Evolutionary conservation across 768 basidiomycete species (phyloP).

Genomic region (Rickenella mellea): DNA sequence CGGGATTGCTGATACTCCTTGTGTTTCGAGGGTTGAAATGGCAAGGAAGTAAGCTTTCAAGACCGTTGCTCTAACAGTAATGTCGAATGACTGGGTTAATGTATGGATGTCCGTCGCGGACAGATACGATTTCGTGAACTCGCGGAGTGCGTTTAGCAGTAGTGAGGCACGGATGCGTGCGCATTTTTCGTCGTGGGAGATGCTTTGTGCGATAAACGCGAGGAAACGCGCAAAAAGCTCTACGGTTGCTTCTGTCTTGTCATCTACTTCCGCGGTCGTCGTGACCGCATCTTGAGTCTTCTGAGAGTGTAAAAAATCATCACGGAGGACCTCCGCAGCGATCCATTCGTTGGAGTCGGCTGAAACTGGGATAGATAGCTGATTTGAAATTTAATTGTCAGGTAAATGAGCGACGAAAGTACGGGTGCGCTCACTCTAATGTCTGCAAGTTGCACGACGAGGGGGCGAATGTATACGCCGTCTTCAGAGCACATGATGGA

Average conservation of each 20-base stretch:
- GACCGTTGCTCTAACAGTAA: slow-evolving; percentile 67
- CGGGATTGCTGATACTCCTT: slow-evolving; percentile 46
- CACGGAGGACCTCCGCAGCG: slow-evolving; percentile 81
- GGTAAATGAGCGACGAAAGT: not conserved
- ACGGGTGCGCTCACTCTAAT: slow-evolving; percentile 20
- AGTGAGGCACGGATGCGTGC: slow-evolving; percentile 48
- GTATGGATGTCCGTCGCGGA: slow-evolving; percentile 70
- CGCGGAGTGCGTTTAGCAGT: slow-evolving; percentile 63
- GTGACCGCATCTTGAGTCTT: slow-evolving; percentile 48
- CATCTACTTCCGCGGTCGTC: slow-evolving; percentile 40
- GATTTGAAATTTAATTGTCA: slow-evolving; percentile 2
- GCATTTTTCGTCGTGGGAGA: slow-evolving; percentile 46
- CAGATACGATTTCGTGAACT: slow-evolving; percentile 75
- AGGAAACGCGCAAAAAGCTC: slow-evolving; percentile 82
- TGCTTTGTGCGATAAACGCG: slow-evolving; percentile 57
- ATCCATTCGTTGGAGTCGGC: slow-evolving; percentile 83
- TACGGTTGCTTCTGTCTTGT: slow-evolving; percentile 54
- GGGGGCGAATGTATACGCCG: slow-evolving; percentile 17
- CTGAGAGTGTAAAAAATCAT: slow-evolving; percentile 72
- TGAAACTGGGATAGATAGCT: slow-evolving; percentile 85
- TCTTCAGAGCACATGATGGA: slow-evolving; percentile 5
- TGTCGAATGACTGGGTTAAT: slow-evolving; percentile 64
- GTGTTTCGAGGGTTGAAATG: slow-evolving; percentile 55
- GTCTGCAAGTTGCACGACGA: slow-evolving; percentile 20
- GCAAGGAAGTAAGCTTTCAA: slow-evolving; percentile 75